Conservation (phyloP, 805 yeast species). For the Vanderwaltozyma polyspora region DNA sequence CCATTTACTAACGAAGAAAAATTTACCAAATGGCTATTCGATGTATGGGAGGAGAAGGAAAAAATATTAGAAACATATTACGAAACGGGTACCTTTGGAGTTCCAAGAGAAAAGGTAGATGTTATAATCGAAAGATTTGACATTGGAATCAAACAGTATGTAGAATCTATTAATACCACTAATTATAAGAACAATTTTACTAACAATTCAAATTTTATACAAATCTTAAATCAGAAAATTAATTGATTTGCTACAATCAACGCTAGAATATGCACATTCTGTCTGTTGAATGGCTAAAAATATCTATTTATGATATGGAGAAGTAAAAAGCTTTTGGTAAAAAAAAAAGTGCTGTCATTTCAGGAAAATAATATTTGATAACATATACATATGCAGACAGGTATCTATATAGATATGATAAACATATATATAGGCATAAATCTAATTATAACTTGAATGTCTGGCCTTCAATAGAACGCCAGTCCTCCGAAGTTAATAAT, state of each 20-base stretch:
- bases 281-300: too few relatives aligned
- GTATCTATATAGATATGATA: too few relatives aligned
- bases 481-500: conserved; percentile 43
- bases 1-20: conserved; percentile 42
- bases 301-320: too few relatives aligned
- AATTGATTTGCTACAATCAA: too few relatives aligned
- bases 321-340: too few relatives aligned
- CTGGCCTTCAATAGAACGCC: conserved; percentile 33
- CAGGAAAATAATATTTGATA: too few relatives aligned
- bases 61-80: conserved; percentile 53
- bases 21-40: conserved; percentile 68
- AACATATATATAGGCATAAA: too few relatives aligned
- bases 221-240: too few relatives aligned
- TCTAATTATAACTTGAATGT: conserved; percentile 20
- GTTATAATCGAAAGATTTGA: conserved; percentile 1
- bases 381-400: too few relatives aligned
- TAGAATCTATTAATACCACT: neutral
- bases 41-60: conserved; percentile 74
- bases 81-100: conserved; percentile 39
- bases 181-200: neutral
- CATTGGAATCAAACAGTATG: neutral
- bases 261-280: too few relatives aligned
- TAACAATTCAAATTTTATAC: too few relatives aligned
- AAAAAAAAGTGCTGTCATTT: too few relatives aligned
- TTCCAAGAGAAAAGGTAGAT: neutral